Evolutionary conservation across 208 protist genomes (phyloP), one percentile per base, ranked within the genome.

Genomic region (Leishmania major): DNA sequence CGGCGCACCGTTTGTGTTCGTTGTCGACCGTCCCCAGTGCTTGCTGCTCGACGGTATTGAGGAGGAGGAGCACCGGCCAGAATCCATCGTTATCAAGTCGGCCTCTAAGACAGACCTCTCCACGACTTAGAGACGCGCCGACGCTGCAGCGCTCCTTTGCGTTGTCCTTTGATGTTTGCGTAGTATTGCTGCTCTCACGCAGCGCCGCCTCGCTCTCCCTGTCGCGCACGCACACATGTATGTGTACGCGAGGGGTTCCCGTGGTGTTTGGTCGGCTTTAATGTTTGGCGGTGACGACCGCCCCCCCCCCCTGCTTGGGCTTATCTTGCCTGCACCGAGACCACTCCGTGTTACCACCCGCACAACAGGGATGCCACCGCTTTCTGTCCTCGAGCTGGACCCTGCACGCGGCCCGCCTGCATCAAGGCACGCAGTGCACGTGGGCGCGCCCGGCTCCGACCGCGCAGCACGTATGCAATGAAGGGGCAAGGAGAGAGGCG

Each of bases 41-140:
- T 22, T 88, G 10, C 78, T 78, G 10, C 81, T 95, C 0, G 92
- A 96, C 60, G 82, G 78, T 17, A 47, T 71, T 19, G 84, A 81
- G 7, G 87, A 89, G 62, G 76, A 82, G 31, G 64, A 78, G 6
- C 82, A 78, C 13, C 66, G 84, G 17, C 83, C 88, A 45, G 78
- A 90, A 37, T 82, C 88, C 28, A 93, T 94, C 75, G 83, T 93
- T 25, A 94, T 96, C 80, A 87, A 88, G 80, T 84, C 87, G 0
- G 74, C 85, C 11, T 93, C 91, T 53, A 84, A 74, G 55, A 77
- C 81, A 6, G 89, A 93, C 47, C 84, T 93, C 8, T 85, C 87
- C 25, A 62, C 87, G 13, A 37, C 88, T 60, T 93, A 88, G 66
- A 51, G 57, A 47, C 66, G 66, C 19, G 1, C 8, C 40, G 2